Evolutionary conservation across 495 filamentous ascomycete genomes (phyloP).

Genomic region (Talaromyces adpressus): DNA sequence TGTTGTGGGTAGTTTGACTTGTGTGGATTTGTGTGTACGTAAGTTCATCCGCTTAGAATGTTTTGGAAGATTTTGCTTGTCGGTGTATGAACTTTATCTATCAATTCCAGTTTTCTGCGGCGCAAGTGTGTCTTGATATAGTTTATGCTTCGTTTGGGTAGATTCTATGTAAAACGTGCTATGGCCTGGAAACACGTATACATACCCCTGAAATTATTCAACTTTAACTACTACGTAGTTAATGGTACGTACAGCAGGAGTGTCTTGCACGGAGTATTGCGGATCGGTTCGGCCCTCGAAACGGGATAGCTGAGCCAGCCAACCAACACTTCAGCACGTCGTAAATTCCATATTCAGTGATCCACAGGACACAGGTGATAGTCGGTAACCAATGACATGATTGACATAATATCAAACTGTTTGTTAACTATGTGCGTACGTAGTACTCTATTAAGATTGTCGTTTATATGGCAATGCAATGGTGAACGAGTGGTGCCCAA

Average conservation of each 20-base stretch:
- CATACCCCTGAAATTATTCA: not conserved
- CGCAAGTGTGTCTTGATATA: not conserved
- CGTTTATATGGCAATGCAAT: not conserved
- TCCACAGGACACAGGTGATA: not conserved
- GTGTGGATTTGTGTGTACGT: not conserved
- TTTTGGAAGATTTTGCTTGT: not conserved
- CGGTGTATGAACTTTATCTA: not conserved
- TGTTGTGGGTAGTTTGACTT: not conserved
- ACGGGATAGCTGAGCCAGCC: not conserved
- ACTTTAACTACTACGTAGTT: too few relatives aligned
- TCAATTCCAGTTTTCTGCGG: not conserved
- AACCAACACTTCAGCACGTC: not conserved
- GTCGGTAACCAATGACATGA: not conserved
- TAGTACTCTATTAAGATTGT: not conserved
- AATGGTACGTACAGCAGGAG: not conserved
- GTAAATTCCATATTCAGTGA: too few relatives aligned
- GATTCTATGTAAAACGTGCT: not conserved
- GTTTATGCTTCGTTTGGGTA: not conserved
- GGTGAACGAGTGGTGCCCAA: not conserved
- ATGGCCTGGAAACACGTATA: not conserved
- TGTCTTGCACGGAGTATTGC: not conserved
- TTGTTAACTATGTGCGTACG: not conserved
- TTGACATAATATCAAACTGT: not conserved
- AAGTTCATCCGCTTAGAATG: not conserved
- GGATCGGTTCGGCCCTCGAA: not conserved